A percentile compares a stretch with the other conserved stretches of the same genome.
These are phyloP conservation scores for Aspergillus clavatus DNA, from an alignment of 2,329 filamentous ascomycete species.

Conservation along the genomic window DNA sequence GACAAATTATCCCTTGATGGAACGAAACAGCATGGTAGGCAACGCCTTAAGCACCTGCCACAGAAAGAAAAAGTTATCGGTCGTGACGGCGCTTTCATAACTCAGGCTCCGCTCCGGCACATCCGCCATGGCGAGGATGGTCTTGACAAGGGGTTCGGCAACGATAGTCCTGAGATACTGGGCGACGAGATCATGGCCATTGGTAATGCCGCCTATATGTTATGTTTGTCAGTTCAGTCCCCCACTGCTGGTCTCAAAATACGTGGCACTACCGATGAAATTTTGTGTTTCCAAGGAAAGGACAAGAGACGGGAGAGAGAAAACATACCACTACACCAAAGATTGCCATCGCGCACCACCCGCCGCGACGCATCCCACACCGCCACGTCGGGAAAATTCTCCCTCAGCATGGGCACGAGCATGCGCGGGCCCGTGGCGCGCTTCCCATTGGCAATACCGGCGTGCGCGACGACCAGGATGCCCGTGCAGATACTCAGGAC, in stretches of 20 bases:
- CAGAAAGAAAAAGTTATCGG: constrained; percentile 12
- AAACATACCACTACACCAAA: constrained; percentile 24
- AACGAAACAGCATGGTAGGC: constrained; percentile 7
- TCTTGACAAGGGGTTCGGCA: constrained; percentile 25
- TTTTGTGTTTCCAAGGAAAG: constrained; percentile 4
- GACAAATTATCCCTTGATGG: neutral
- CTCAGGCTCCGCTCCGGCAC: constrained; percentile 22
- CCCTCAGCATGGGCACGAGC: constrained; percentile 18
- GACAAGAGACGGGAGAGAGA: neutral
- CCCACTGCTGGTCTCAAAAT: too few species aligned
- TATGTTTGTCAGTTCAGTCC: too few species aligned
- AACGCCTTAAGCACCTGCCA: constrained; percentile 17
- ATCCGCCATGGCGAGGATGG: constrained; percentile 32
- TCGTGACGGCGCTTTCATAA: constrained; percentile 18
- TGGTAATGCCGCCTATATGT: constrained; percentile 24
- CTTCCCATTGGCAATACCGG: constrained; percentile 19
- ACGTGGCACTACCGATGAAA: too few species aligned
- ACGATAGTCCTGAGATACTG: constrained; percentile 19
- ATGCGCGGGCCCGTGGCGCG: constrained; percentile 20
- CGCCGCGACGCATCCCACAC: constrained; percentile 19
- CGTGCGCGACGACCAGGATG: constrained; percentile 17
- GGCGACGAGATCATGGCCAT: constrained; percentile 23
- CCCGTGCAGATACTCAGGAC: constrained; percentile 27
- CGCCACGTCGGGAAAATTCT: constrained; percentile 20
- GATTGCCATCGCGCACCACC: constrained; percentile 19